Evolutionary conservation across 2,329 filamentous ascomycete genomes (phyloP).

Genomic region (Ploettnerulaceae sp.): DNA sequence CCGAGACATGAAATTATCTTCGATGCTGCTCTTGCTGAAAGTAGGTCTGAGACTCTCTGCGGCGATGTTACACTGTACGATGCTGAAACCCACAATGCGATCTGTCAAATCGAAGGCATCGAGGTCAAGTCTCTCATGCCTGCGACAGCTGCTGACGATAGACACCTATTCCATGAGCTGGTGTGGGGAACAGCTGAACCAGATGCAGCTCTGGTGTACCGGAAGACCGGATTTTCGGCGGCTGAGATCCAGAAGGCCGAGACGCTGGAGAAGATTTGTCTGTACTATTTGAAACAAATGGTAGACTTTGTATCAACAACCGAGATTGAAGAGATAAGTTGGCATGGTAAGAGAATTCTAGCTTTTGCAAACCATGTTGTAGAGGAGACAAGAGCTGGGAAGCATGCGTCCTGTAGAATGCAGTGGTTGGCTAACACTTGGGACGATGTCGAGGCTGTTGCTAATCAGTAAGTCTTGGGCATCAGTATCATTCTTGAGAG

Average conservation of each 20-base stretch:
- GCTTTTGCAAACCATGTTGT: slow-evolving; percentile 13
- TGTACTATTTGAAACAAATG: slow-evolving; percentile 12
- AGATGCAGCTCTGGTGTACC: slow-evolving; percentile 15
- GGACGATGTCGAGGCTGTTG: slow-evolving; percentile 6
- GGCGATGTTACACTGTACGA: slow-evolving; percentile 13
- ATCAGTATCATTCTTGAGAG: no score
- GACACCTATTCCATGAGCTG: slow-evolving; percentile 22
- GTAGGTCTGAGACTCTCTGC: not conserved
- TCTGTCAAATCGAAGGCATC: slow-evolving; percentile 26
- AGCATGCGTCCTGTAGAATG: slow-evolving; percentile 13
- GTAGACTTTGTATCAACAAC: not conserved
- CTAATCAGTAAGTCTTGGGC: not conserved
- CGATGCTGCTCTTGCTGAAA: slow-evolving; percentile 7
- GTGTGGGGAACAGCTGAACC: slow-evolving; percentile 17
- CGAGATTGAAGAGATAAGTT: not conserved
- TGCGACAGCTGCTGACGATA: slow-evolving; percentile 22
- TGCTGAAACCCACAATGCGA: slow-evolving; percentile 1
- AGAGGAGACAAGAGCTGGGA: slow-evolving; percentile 10
- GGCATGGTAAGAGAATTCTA: slow-evolving; percentile 13
- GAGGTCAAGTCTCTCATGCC: slow-evolving; percentile 19
- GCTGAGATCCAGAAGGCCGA: slow-evolving; percentile 14
- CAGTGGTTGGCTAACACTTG: slow-evolving; percentile 18
- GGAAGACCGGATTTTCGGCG: slow-evolving; percentile 4
- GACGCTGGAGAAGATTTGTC: slow-evolving; percentile 13
- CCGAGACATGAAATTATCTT: not conserved